Percentiles rank a stretch among this genome's conserved stretches.
These are phyloP conservation scores for Eucalyptus albens DNA, from an alignment of 345 rosid genomes.

Conservation along the genomic window DNA sequence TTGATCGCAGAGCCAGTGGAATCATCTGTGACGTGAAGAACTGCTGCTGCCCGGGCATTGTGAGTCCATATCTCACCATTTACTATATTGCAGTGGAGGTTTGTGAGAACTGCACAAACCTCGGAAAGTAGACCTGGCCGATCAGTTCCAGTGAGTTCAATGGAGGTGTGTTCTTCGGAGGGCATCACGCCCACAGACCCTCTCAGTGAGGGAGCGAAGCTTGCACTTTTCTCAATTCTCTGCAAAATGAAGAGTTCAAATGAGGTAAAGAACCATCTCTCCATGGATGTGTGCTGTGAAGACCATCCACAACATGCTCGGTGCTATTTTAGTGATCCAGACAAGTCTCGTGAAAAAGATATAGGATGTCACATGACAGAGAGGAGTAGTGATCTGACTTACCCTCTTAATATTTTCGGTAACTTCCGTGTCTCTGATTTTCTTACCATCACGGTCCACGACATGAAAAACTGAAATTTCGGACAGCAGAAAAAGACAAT, in stretches of 20 bases:
- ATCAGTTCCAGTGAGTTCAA: constrained; percentile 32
- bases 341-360: not conserved
- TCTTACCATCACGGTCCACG: constrained; percentile 47
- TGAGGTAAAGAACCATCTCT: not conserved
- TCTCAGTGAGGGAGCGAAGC: constrained; percentile 10
- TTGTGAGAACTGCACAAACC: constrained; percentile 30
- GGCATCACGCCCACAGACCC: constrained; percentile 16
- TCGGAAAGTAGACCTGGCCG: constrained; percentile 44
- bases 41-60: constrained; percentile 31
- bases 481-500: not conserved
- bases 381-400: not conserved
- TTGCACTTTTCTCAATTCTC: constrained; percentile 20
- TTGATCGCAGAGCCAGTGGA: constrained; percentile 13
- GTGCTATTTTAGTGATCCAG: not conserved
- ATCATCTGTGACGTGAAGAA: constrained; percentile 24
- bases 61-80: constrained; percentile 46
- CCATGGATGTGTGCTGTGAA: not conserved
- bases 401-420: constrained; percentile 26
- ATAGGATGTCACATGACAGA: not conserved
- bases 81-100: constrained; percentile 30
- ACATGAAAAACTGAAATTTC: constrained; percentile 38
- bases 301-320: not conserved
- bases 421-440: constrained; percentile 52
- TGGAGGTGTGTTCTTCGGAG: constrained; percentile 21
- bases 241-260: not conserved